Evolutionary conservation across 176 grass and related monocot genomes (phyloP).

Genomic region (Ampelocalamus luodianensis): DNA sequence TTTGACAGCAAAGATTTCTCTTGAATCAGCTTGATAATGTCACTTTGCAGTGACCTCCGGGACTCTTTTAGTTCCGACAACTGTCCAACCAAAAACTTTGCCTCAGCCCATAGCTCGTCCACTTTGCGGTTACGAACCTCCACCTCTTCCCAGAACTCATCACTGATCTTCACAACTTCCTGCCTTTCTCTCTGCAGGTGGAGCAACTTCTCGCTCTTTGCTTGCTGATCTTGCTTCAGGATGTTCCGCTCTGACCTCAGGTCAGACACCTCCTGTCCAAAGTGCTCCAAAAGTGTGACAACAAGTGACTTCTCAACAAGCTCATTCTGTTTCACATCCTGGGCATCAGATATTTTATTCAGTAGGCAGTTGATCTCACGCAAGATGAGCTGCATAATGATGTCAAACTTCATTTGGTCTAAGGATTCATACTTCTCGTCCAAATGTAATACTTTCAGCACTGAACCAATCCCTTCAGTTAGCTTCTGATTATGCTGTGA

Average conservation of each 20-base stretch:
- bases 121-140: constrained; percentile 60
- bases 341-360: constrained; percentile 64
- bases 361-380: constrained; percentile 71
- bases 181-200: constrained; percentile 56
- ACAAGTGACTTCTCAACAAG: constrained; percentile 89
- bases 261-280: constrained; percentile 73
- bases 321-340: constrained; percentile 76
- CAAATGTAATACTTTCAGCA: constrained; percentile 62
- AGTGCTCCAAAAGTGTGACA: constrained; percentile 87
- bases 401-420: constrained; percentile 76
- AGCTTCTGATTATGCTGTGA: constrained; percentile 69
- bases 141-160: constrained; percentile 65
- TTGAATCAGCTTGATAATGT: constrained; percentile 66
- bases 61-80: constrained; percentile 76
- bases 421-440: constrained; percentile 76
- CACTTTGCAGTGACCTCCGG: constrained; percentile 64
- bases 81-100: constrained; percentile 69
- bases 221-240: constrained; percentile 57
- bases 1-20: constrained; percentile 68
- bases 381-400: constrained; percentile 83
- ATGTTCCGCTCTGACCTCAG: constrained; percentile 67
- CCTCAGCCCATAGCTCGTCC: constrained; percentile 71
- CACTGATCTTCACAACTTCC: constrained; percentile 53
- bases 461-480: constrained; percentile 59
- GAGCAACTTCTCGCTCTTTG: constrained; percentile 57